Base-by-base conservation (phyloP, 179 eudicot genomes). In the Drosera spatulata region DNA sequence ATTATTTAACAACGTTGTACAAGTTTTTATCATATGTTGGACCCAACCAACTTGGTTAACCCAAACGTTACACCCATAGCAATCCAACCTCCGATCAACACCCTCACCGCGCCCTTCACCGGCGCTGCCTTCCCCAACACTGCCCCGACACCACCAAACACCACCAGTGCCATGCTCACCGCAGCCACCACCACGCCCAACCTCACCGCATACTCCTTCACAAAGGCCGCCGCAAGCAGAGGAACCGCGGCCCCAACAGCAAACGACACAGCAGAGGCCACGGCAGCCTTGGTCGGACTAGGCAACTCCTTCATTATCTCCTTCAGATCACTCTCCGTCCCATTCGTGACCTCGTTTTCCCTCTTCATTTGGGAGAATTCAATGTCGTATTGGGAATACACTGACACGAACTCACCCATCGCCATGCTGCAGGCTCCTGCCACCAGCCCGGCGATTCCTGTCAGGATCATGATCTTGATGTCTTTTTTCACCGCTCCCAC, bases 391-490 rank as follows among this genome's bases (percentile, higher is more conserved):
- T 70, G 73, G 64, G 33, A 22, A 22, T 22, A 22, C 1, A 22
- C 33, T 22, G 33, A 22, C 33, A 22, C 33, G 33, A 22, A 70
- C 56, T 70, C 73, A 2, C 73, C 73, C 13, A 64, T 64, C 13
- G 73, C 73, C 73, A 64, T 70, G 56, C 73, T 70, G 7, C 64
- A 70, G 3, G 73, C 73, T 1, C 73, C 73, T 11, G 62, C 73
- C 5, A 69, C 55, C 4, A 64, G 60, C 13, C 67, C 60, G 2
- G 60, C 67, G 47, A 64, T 33, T 3, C 67, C 67, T 10, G 69
- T 70, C 33, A 70, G 45, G 58, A 70, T 59, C 64, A 64, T 70
- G 73, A 45, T 56, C 45, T 59, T 64, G 4, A 64, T 44, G 13
- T 70, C 69, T 4, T 37, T 47, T 60, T 59, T 70, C 8, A 69